Conservation (phyloP, 257 asterid genomes). For the Mitragyna speciosa region DNA sequence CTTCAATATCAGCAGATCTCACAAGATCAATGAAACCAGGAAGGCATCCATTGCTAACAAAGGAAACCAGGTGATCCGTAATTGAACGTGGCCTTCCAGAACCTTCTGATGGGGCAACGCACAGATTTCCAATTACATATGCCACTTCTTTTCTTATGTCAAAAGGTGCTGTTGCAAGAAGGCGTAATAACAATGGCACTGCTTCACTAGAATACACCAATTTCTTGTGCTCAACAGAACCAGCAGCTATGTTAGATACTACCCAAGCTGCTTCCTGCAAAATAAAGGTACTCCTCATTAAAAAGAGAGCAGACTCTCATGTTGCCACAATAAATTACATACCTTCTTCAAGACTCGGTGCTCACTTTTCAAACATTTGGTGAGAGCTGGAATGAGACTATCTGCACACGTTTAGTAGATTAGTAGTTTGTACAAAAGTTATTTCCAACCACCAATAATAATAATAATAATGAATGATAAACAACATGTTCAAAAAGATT, state of each 20-base stretch:
- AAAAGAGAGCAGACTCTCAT: neutral
- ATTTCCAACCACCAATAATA: neutral
- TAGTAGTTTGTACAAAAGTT: neutral
- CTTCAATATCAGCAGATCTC: constrained; percentile 85
- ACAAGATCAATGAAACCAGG: constrained; percentile 76
- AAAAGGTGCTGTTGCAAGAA: constrained; percentile 73
- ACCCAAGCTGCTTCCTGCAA: constrained; percentile 95
- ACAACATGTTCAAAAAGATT: neutral
- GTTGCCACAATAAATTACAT: neutral
- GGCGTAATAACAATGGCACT: constrained; percentile 47
- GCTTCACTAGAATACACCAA: constrained; percentile 80
- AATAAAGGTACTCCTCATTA: constrained; percentile 1
- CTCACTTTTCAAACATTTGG: constrained; percentile 74
- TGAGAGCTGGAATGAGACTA: constrained; percentile 59
- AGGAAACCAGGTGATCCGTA: constrained; percentile 76
- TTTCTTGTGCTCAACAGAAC: constrained; percentile 75
- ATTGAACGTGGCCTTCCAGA: constrained; percentile 67
- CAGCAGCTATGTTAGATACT: constrained; percentile 84
- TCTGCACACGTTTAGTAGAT: constrained; percentile 37
- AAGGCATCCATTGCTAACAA: constrained; percentile 76
- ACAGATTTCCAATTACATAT: constrained; percentile 81
- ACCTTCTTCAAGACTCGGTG: constrained; percentile 90
- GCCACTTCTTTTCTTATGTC: constrained; percentile 95
- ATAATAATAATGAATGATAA: no score
- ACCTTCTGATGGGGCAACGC: constrained; percentile 73